Base-by-base conservation (phyloP, 257 asterid species). In the Solanum bulbocastanum region DNA sequence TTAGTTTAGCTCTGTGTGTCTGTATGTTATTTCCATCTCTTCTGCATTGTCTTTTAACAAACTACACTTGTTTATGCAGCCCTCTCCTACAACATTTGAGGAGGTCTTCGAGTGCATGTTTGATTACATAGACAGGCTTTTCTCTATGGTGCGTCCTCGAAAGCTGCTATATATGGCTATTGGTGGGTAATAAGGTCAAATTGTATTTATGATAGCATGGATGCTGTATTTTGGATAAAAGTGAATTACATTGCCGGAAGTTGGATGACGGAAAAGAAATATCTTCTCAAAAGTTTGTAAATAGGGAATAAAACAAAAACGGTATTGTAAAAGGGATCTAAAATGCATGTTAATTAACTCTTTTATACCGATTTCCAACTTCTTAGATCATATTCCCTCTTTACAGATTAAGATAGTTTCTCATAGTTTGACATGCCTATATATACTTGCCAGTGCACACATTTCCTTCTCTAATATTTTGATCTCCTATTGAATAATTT, bases 101-200 rank as follows among this genome's bases (percentile, higher is more conserved):
- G 95, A 94, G 44, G 98, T 94, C 5, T 94, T 94, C 10, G 27
- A 44, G 13, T 75, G 83, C 73, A 89, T 93, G 23, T 92, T 44
- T 52, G 92, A 87, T 2, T 94, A 91, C 30, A 88, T 95, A 5
- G 96, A 95, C 76, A 91, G 87, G 25, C 90, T 95, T 10, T 88
- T 95, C 83, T 75, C 85, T 83, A 93, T 93, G 3, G 93, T 94
- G n/a, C 90, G 91, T 52, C 98, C 98, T 0, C 87, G 91, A 0
- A 94, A 94, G 56, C 85, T 95, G 86, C 72, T 95, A 72, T 94
- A 86, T 87, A 23, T 94, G 93, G 98, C 98, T 10, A 92, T 95
- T 22, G 98, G 98, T 94, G 35, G 39, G 87, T 90, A 13, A 86
- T 30, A 52, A 18, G 44, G 86, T 52, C 13, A 15, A 37, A 42